These are phyloP conservation scores for Pleurotus giganteus DNA, from an alignment of 768 basidiomycete species.

Conservation along the genomic window DNA sequence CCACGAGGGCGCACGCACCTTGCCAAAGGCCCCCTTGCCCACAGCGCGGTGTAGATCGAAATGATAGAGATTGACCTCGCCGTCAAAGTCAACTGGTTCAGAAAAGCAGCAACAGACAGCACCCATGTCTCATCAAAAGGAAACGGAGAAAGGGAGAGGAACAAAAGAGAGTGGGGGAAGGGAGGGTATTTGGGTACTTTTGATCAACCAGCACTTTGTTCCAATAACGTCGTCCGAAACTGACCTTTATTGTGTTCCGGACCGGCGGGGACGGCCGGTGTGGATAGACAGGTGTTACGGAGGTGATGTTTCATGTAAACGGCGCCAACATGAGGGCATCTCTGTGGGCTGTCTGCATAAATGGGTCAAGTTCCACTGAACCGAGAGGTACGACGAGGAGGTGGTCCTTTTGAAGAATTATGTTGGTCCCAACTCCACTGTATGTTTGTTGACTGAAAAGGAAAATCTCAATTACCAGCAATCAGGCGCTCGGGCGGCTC, in stretches of 20 bases:
- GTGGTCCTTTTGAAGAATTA: neutral
- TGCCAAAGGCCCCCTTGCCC: slow-evolving; percentile 97
- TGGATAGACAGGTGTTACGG: slow-evolving; percentile 9
- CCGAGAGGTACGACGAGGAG: slow-evolving; percentile 3
- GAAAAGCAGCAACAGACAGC: slow-evolving; percentile 53
- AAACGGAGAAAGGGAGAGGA: slow-evolving; percentile 27
- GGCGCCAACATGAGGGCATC: neutral
- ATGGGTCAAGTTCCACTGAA: neutral
- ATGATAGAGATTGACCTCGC: slow-evolving; percentile 89
- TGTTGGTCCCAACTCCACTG: neutral
- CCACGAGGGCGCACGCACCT: slow-evolving; percentile 52
- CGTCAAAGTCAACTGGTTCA: slow-evolving; percentile 83
- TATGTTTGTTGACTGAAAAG: neutral
- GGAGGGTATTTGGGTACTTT: neutral
- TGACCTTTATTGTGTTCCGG: slow-evolving; percentile 11
- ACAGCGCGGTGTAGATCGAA: slow-evolving; percentile 95
- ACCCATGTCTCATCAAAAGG: slow-evolving; percentile 52
- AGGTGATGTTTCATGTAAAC: slow-evolving; percentile 5
- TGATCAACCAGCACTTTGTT: slow-evolving; percentile 7
- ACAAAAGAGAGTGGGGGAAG: slow-evolving; percentile 7
- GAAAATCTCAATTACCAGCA: neutral
- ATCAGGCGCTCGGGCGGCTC: neutral
- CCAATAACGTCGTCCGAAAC: slow-evolving; percentile 8
- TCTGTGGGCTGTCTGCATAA: neutral
- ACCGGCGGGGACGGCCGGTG: slow-evolving; percentile 9